Evolutionary conservation across 495 filamentous ascomycete genomes (phyloP), one percentile per base, ranked within the genome.

Genomic region (Penicillium argentinense): DNA sequence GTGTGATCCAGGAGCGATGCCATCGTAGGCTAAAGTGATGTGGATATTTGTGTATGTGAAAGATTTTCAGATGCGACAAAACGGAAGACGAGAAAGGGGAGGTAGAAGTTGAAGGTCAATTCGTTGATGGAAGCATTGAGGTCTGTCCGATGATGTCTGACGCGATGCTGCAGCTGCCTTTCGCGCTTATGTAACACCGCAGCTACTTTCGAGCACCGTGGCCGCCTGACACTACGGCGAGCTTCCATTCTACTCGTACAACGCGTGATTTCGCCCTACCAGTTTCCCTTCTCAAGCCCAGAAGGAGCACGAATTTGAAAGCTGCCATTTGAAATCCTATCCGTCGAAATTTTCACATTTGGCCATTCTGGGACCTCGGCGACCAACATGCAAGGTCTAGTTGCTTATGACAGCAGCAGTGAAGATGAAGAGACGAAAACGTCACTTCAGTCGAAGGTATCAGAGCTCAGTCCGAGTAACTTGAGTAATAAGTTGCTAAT

Each of bases 351-450:
- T n/a, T n/a, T n/a, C n/a, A n/a, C n/a, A n/a, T n/a, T n/a, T n/a
- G n/a, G n/a, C n/a, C 13, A 13, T 4, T 14, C 9, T 33, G 9
- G 13, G 16, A 7, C 7, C 17, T 36, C 3, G 5, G 11, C 18
- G 9, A 30, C 9, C 18, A 56, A 42, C 36, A 91, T 90, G 87
- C 75, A 77, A 26, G 80, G 76, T 11, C 77, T 93, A 2, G 85
- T 82, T 8, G 74, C 67, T 36, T 93, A 93, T 63, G 83, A 79
- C 21, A 91, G 86, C 64, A 91, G 87, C 59, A 87, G 88, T 47
- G 88, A 89, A 34, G 87, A 89, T 27, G 81, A 85, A 27, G 71
- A 73, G 40, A 63, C 68, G 14, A 29, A 22, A 21, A 44, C 53
- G 26, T n/a, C 26, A 8, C 23, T 47, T 45, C 37, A 47, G 12